Percentiles rank a stretch among this genome's conserved stretches.
Conservation (phyloP, 257 asterid genomes). For the Agastache rugosa region DNA sequence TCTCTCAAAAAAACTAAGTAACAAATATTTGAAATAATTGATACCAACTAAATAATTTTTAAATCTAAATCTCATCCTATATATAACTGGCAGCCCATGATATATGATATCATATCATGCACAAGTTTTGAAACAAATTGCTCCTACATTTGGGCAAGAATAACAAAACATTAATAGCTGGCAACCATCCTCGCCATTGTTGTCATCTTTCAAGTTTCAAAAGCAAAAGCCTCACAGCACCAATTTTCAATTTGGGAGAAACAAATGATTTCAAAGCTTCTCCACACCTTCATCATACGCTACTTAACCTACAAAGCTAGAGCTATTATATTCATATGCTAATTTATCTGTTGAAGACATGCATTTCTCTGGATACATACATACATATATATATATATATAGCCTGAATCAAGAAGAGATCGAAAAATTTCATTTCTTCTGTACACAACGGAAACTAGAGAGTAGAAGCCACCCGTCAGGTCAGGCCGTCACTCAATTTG, state of each 20-base stretch:
- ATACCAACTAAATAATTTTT: background rate
- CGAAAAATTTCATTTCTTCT: constrained; percentile 2
- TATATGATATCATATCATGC: constrained; percentile 15
- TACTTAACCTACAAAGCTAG: constrained; percentile 23
- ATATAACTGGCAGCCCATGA: background rate
- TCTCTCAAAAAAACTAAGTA: too few species aligned
- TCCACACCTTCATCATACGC: constrained; percentile 1
- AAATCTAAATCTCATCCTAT: constrained; percentile 16
- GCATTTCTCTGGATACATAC: constrained; percentile 23
- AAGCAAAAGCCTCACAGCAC: constrained; percentile 2
- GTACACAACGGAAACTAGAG: background rate
- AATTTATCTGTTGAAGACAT: constrained; percentile 2
- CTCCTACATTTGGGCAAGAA: constrained; percentile 22
- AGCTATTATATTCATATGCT: constrained; percentile 2
- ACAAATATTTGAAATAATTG: too few species aligned
- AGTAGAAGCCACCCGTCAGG: constrained; percentile 9
- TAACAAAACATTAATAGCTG: constrained; percentile 16
- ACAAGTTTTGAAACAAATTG: constrained; percentile 14
- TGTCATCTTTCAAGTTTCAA: constrained; percentile 19
- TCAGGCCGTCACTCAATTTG: constrained; percentile 34
- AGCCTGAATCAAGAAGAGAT: constrained; percentile 33
- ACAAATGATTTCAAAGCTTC: constrained; percentile 19
- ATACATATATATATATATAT: too few species aligned
- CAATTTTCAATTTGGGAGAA: constrained; percentile 31
- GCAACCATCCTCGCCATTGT: constrained; percentile 10